phyloP scores from a whole-genome alignment of 768 basidiomycete species.

The button mushroom (Agaricus bisporus) region DNA sequence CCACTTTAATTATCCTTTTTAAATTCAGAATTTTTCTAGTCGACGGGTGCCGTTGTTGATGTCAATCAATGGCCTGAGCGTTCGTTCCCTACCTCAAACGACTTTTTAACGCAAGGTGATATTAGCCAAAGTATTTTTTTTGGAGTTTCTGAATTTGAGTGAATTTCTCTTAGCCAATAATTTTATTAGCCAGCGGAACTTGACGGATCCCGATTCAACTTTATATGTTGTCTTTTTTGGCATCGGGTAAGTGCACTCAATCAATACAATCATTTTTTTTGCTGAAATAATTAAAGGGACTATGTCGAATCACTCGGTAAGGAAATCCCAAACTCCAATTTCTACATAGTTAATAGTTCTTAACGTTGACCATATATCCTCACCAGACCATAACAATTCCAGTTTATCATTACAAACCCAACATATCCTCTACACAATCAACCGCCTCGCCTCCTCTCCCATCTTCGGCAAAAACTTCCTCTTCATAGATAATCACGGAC shows the following conservation, averaged over 20 bases:
- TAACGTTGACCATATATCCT: too few relatives aligned
- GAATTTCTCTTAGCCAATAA: constrained; percentile 13
- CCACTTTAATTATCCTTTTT: not conserved
- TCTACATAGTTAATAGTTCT: too few relatives aligned
- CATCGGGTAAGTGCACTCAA: constrained; percentile 33
- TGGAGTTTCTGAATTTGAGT: not conserved
- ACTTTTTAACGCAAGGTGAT: constrained; percentile 23
- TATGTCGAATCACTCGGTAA: constrained; percentile 31
- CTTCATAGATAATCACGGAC: constrained; percentile 46
- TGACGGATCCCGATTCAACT: constrained; percentile 34
- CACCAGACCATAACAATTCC: not conserved
- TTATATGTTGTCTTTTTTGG: constrained; percentile 49
- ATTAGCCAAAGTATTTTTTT: not conserved
- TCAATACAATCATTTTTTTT: not conserved
- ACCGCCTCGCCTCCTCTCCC: constrained; percentile 35
- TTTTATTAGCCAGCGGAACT: constrained; percentile 14
- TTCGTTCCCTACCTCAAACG: constrained; percentile 6
- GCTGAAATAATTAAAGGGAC: constrained; percentile 25
- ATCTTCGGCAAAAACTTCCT: constrained; percentile 44
- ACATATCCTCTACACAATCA: constrained; percentile 32
- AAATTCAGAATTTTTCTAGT: constrained; percentile 11
- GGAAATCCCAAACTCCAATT: not conserved
- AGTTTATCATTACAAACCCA: constrained; percentile 20
- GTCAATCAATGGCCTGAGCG: constrained; percentile 17
- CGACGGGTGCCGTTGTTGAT: constrained; percentile 24